These are phyloP conservation scores for Cladosporium sp. DNA, from an alignment of 2,329 filamentous ascomycete species.

Conservation along the genomic window DNA sequence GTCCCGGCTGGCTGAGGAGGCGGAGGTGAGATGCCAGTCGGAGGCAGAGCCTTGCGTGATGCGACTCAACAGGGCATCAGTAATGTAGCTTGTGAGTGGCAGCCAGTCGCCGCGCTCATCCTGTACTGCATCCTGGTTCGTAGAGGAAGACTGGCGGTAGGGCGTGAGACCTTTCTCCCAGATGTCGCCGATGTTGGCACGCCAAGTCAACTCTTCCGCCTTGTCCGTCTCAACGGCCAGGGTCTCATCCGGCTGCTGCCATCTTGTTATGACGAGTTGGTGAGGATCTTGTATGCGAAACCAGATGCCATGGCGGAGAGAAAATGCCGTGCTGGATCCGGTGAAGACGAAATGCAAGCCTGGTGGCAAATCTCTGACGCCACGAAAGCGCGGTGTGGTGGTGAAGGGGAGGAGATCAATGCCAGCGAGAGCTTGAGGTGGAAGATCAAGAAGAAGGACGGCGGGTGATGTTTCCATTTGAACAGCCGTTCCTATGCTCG, in stretches of 20 bases:
- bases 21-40: conserved; percentile 55
- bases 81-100: conserved; percentile 47
- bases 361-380: conserved; percentile 54
- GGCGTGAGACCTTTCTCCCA: conserved; percentile 51
- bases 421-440: conserved; percentile 47
- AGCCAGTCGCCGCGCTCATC: conserved; percentile 52
- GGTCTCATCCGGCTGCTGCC: conserved; percentile 47
- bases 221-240: conserved; percentile 39
- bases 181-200: conserved; percentile 53
- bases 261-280: conserved; percentile 53
- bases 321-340: conserved; percentile 54
- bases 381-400: conserved; percentile 57
- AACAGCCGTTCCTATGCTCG: not conserved
- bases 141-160: conserved; percentile 39
- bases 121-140: conserved; percentile 26
- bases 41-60: conserved; percentile 45
- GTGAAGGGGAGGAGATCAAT: conserved; percentile 59
- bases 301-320: conserved; percentile 60
- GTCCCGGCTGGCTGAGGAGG: conserved; percentile 53
- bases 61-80: conserved; percentile 45
- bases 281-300: conserved; percentile 36
- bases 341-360: conserved; percentile 62
- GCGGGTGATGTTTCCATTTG: conserved; percentile 19
- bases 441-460: conserved; percentile 42
- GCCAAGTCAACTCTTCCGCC: conserved; percentile 44